phyloP scores from a whole-genome alignment of 192 early-diverging fungal genomes.

The Linnemannia hyalina region DNA sequence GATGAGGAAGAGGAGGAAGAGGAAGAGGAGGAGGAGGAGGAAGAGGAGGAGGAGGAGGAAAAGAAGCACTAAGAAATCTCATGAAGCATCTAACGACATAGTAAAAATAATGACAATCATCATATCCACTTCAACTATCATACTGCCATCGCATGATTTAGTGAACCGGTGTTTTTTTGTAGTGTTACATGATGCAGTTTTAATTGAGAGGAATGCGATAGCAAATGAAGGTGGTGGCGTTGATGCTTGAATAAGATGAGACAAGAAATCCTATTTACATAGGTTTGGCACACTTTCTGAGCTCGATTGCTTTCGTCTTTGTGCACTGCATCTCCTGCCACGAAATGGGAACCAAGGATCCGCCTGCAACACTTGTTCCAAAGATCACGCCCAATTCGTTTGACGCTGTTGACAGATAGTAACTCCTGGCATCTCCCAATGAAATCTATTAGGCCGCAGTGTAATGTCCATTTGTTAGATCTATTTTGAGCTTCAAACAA shows the following conservation, averaged over 20 bases:
- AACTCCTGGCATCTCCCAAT: slow-evolving; percentile 92
- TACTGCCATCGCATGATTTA: too few relatives aligned
- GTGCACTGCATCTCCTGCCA: slow-evolving; percentile 99
- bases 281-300: slow-evolving; percentile 96
- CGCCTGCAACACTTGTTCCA: slow-evolving; percentile 86
- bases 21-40: slow-evolving; percentile 9
- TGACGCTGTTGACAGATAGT: slow-evolving; percentile 90
- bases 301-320: slow-evolving; percentile 86
- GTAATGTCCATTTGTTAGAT: neutral
- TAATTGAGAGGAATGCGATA: neutral
- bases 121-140: too few relatives aligned
- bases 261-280: slow-evolving; percentile 48
- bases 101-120: neutral
- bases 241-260: neutral
- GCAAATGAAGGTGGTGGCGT: too few relatives aligned
- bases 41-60: neutral
- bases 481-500: neutral
- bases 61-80: neutral
- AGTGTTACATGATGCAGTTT: neutral
- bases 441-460: slow-evolving; percentile 72
- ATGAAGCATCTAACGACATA: neutral
- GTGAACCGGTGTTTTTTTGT: neutral
- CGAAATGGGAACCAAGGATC: slow-evolving; percentile 91
- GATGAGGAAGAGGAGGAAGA: slow-evolving; percentile 7
- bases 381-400: slow-evolving; percentile 97